Conservation (phyloP, 805 yeast genomes). For the Saturnispora hagleri region DNA sequence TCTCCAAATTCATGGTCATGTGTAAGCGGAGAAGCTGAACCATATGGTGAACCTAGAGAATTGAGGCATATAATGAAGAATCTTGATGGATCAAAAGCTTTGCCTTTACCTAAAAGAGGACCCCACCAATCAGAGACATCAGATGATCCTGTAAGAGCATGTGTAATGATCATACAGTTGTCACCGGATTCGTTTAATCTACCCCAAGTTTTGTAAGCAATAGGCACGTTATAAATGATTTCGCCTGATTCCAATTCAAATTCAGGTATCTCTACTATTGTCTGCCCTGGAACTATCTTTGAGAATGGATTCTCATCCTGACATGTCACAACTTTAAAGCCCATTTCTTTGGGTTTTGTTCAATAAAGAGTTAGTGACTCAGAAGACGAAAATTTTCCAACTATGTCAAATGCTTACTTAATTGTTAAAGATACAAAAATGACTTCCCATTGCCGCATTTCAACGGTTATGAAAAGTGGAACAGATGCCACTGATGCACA, state of each 20-base stretch:
- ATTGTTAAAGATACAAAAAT: not conserved
- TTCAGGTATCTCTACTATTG: constrained; percentile 67
- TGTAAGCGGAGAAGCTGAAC: constrained; percentile 86
- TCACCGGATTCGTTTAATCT: constrained; percentile 55
- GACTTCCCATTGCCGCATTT: not conserved
- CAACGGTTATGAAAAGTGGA: not conserved
- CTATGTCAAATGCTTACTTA: not conserved
- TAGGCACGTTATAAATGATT: constrained; percentile 60
- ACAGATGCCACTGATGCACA: not conserved
- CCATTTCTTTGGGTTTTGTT: constrained; percentile 12
- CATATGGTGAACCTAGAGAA: constrained; percentile 95
- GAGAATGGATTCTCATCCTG: constrained; percentile 61
- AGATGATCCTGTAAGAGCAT: constrained; percentile 91
- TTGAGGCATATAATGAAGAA: constrained; percentile 84
- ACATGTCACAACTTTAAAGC: constrained; percentile 32
- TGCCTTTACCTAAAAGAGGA: constrained; percentile 74
- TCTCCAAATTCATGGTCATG: constrained; percentile 66
- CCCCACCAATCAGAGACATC: constrained; percentile 99
- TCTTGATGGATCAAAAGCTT: constrained; percentile 85
- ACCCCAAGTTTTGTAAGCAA: constrained; percentile 97
- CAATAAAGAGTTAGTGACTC: not conserved
- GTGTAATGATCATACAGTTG: constrained; percentile 86
- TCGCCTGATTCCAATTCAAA: constrained; percentile 79
- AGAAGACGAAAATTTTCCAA: not conserved
- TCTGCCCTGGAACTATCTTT: constrained; percentile 65